phyloP scores from a whole-genome alignment of 345 rosid genomes.

The Eucalyptus erythrocorys region DNA sequence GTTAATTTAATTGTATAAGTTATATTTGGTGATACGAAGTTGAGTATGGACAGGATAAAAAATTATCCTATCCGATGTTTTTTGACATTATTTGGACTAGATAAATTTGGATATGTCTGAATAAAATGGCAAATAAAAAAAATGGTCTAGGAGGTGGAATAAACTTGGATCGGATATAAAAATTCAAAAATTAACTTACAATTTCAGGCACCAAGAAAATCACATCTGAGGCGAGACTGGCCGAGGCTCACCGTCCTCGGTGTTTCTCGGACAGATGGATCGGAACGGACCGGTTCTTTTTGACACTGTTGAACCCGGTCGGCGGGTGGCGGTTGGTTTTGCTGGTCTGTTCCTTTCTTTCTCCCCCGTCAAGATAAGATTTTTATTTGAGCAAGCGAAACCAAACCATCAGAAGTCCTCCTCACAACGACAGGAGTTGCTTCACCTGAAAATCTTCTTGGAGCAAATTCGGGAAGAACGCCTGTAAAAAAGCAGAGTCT shows the following conservation, averaged over 20 bases:
- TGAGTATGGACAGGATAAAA: accelerated
- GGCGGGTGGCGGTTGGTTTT: neutral
- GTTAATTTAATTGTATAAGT: neutral
- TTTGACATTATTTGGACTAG: accelerated
- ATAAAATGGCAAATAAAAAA: neutral
- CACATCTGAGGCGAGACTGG: neutral
- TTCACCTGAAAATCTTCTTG: neutral
- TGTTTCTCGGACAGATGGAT: neutral
- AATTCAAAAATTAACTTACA: no score
- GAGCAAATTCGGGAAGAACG: neutral
- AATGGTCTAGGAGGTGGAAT: accelerated
- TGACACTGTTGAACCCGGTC: neutral
- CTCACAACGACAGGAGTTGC: neutral
- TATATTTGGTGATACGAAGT: accelerated
- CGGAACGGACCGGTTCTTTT: neutral
- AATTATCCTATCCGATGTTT: accelerated
- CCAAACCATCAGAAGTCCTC: neutral
- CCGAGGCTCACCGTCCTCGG: neutral
- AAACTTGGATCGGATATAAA: neutral
- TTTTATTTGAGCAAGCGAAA: neutral
- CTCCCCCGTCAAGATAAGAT: neutral
- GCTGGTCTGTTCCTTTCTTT: neutral
- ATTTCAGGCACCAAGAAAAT: neutral
- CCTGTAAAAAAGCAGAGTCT: neutral
- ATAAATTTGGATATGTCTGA: accelerated